Percentiles rank a stretch among this genome's conserved stretches.
Evolutionary conservation across 495 filamentous ascomycete genomes (phyloP).

Genomic region (Aspergillus campestris): DNA sequence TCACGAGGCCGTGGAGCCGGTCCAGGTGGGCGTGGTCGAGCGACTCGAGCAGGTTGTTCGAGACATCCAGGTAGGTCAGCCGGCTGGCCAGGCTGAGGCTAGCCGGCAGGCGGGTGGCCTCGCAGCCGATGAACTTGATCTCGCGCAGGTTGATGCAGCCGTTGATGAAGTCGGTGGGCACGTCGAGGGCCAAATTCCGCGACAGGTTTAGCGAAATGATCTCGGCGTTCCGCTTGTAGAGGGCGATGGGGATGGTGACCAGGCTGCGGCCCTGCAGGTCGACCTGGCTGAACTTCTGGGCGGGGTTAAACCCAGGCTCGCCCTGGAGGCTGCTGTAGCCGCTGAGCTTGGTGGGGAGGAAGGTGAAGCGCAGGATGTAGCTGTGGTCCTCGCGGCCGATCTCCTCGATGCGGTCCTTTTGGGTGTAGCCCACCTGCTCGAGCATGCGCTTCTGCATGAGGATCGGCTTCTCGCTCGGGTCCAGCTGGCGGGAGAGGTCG

Average conservation of each 20-base stretch:
- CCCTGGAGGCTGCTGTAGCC: slow-evolving; percentile 60
- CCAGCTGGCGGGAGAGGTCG: slow-evolving; percentile 75
- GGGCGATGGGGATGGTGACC: slow-evolving; percentile 85
- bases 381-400: slow-evolving; percentile 97
- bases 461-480: slow-evolving; percentile 70
- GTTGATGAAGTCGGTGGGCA: slow-evolving; percentile 95
- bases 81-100: slow-evolving; percentile 76
- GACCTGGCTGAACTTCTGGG: slow-evolving; percentile 86
- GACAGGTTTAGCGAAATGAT: slow-evolving; percentile 95
- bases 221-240: slow-evolving; percentile 85
- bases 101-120: slow-evolving; percentile 75
- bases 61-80: slow-evolving; percentile 84
- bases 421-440: slow-evolving; percentile 87
- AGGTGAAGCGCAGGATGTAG: slow-evolving; percentile 91
- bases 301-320: slow-evolving; percentile 70
- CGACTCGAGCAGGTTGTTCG: slow-evolving; percentile 84
- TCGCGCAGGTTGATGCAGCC: slow-evolving; percentile 85
- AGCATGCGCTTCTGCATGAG: slow-evolving; percentile 88
- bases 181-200: slow-evolving; percentile 80
- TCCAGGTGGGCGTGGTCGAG: slow-evolving; percentile 75
- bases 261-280: slow-evolving; percentile 88
- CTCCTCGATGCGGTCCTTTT: slow-evolving; percentile 80
- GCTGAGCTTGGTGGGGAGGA: slow-evolving; percentile 77
- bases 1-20: slow-evolving; percentile 64
- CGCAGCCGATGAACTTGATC: slow-evolving; percentile 89